phyloP scores from a whole-genome alignment of 805 yeast genomes.

The Ogataea philodendri region DNA sequence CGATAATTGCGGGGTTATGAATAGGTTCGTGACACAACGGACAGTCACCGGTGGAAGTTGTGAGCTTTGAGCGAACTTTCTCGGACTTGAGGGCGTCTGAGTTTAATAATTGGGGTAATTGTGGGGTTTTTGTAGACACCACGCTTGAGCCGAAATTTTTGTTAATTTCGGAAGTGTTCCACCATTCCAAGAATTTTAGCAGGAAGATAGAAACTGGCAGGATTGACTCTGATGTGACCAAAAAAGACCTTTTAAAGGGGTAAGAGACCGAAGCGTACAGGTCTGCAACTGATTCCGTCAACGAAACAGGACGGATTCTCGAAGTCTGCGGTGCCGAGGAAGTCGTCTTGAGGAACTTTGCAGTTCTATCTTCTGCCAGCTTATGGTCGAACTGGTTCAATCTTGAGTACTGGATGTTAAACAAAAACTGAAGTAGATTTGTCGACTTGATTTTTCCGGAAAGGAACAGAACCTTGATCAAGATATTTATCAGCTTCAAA shows the following conservation, averaged over 20 bases:
- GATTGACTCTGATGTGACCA: slow-evolving; percentile 39
- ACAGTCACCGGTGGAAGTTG: slow-evolving; percentile 44
- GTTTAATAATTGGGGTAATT: slow-evolving; percentile 33
- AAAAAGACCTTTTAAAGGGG: slow-evolving; percentile 28
- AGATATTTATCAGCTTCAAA: slow-evolving; percentile 48
- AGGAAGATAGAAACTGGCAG: slow-evolving; percentile 82
- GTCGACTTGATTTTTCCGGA: slow-evolving; percentile 67
- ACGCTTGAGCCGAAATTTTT: slow-evolving; percentile 50
- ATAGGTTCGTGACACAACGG: slow-evolving; percentile 66
- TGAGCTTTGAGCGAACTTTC: slow-evolving; percentile 17
- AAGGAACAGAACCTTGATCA: slow-evolving; percentile 61
- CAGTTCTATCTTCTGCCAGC: slow-evolving; percentile 32
- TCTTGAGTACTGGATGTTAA: slow-evolving; percentile 65
- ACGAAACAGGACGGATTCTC: slow-evolving; percentile 42
- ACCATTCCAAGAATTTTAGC: slow-evolving; percentile 89
- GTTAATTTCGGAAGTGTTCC: slow-evolving; percentile 74
- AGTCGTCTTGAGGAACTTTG: slow-evolving; percentile 12
- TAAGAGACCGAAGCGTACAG: slow-evolving; percentile 11
- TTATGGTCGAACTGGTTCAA: slow-evolving; percentile 51
- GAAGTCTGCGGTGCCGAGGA: slow-evolving; percentile 19
- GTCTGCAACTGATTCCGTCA: slow-evolving; percentile 35
- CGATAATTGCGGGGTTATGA: slow-evolving; percentile 80
- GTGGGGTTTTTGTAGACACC: slow-evolving; percentile 21
- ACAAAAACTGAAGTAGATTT: slow-evolving; percentile 55
- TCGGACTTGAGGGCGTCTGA: slow-evolving; percentile 13